Evolutionary conservation across 352 stramenopile species (phyloP).

Genomic region (Blastocystis sp.): DNA sequence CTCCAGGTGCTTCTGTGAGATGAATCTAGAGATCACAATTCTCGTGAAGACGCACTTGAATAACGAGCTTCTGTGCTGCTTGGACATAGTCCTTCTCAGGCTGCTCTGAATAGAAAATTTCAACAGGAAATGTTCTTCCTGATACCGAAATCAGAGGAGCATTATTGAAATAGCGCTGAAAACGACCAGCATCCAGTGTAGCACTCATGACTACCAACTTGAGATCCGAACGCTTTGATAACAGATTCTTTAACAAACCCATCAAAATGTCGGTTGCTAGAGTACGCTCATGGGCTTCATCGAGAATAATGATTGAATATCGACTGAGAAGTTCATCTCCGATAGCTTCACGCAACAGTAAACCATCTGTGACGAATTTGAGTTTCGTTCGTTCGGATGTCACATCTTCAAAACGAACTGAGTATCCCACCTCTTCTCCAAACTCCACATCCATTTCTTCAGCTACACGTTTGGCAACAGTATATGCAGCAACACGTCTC

Average conservation of each 20-base stretch:
- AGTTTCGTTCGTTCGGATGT: conserved; percentile 78
- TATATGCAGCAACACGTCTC: conserved; percentile 92
- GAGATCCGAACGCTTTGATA: conserved; percentile 86
- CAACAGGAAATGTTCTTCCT: conserved; percentile 92
- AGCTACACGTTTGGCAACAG: conserved; percentile 91
- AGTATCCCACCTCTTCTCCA: conserved; percentile 95
- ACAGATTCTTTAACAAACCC: conserved; percentile 92
- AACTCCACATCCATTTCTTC: conserved; percentile 97
- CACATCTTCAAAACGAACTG: conserved; percentile 97
- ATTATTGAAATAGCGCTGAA: conserved; percentile 87
- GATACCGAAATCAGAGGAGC: conserved; percentile 89
- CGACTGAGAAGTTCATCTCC: conserved; percentile 88
- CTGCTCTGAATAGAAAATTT: conserved; percentile 97
- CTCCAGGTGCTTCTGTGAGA: conserved; percentile 89
- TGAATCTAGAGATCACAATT: conserved; percentile 86
- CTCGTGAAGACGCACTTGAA: conserved; percentile 73
- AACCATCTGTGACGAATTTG: conserved; percentile 87
- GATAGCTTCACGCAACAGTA: conserved; percentile 94
- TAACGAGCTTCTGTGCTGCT: conserved; percentile 74
- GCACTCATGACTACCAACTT: conserved; percentile 98
- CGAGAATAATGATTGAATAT: conserved; percentile 93
- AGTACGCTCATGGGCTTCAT: conserved; percentile 95
- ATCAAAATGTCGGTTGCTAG: conserved; percentile 95
- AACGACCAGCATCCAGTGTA: conserved; percentile 94
- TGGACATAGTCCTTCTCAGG: conserved; percentile 97